A percentile compares a stretch with the other conserved stretches of the same genome.
Evolutionary conservation across 805 yeast genomes (phyloP).

Genomic region (Cyberlindnera xylosilytica): DNA sequence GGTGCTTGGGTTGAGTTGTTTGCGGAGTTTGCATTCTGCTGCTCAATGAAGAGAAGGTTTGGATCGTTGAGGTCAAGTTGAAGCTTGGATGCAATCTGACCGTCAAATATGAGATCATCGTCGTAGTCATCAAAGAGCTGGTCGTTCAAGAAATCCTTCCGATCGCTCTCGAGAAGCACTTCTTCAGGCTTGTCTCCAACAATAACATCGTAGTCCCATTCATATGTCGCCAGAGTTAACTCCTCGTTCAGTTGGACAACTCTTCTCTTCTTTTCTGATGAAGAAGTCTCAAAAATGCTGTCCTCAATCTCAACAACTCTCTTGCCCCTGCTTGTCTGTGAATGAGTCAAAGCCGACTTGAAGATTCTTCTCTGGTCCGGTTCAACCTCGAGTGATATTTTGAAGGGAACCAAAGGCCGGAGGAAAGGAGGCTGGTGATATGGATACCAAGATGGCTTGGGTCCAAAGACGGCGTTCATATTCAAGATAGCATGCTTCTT

Average conservation of each 20-base stretch:
- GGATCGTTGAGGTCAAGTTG: slow-evolving; percentile 87
- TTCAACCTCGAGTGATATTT: slow-evolving; percentile 57
- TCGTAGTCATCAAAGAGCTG: slow-evolving; percentile 42
- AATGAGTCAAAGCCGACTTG: slow-evolving; percentile 30
- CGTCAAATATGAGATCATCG: slow-evolving; percentile 75
- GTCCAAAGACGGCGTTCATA: slow-evolving; percentile 64
- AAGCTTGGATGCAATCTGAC: slow-evolving; percentile 42
- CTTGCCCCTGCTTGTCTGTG: slow-evolving; percentile 11
- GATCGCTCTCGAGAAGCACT: not conserved
- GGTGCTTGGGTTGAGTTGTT: slow-evolving; percentile 16
- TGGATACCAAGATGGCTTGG: slow-evolving; percentile 52
- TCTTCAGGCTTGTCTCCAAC: slow-evolving; percentile 39
- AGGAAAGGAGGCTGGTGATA: slow-evolving; percentile 43
- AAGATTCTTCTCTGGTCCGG: slow-evolving; percentile 57
- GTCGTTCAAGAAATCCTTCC: slow-evolving; percentile 6
- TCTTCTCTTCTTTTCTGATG: slow-evolving; percentile 16
- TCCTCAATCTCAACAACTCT: slow-evolving; percentile 19
- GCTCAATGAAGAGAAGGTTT: slow-evolving; percentile 62
- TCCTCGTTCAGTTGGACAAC: slow-evolving; percentile 39
- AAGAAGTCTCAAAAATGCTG: slow-evolving; percentile 13
- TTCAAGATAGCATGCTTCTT: slow-evolving; percentile 51
- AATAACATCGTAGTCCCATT: slow-evolving; percentile 71
- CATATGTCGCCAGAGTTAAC: slow-evolving; percentile 63
- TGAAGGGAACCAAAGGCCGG: slow-evolving; percentile 49
- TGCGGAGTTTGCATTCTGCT: slow-evolving; percentile 21